Evolutionary conservation across 176 grass and related monocot genomes (phyloP), one percentile per base, ranked within the genome.

Genomic region (Cocos nucifera): DNA sequence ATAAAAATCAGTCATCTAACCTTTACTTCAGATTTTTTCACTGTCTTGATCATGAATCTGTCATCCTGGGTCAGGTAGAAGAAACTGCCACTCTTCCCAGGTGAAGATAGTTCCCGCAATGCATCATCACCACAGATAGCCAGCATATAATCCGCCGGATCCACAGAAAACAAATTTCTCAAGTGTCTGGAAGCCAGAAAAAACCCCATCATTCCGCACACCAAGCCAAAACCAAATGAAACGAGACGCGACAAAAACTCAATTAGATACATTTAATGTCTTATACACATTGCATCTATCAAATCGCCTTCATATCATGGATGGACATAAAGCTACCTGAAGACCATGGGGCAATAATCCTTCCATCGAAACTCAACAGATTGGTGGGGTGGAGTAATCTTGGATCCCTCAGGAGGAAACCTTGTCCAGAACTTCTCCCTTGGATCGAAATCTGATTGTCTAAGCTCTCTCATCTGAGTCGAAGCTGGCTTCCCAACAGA

Each of bases 131-230:
- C 89, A 53, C 89, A 95, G 62, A 95, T 85, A n/a, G 89, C 80
- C 17, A 95, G 70, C 89, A 95, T 85, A 75, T 95, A 95, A 64
- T 95, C 89, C 35, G 84, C 89, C 23, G 85, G 81, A 78, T 95
- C 89, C 57, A 89, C 81, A 4, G 66, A 73, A 54, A 95, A 95
- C 64, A 88, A 69, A 68, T 73, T 88, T 61, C 89, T 82, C 56
- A 95, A 69, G 61, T 84, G 77, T 53, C 89, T 94, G 77, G 39
- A 74, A 80, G 60, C 49, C 49, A 62, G 32, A 21, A 30, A 61
- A 61, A 32, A n/a, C 0, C 58, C 25, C 15, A 18, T 61, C 8
- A 61, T n/a, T 61, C 24, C 2, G 14, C 0, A 6, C 1, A 2
- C 6, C 35, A 39, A 39, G 35, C 15, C 25, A 61, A 25, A 61